A percentile compares a stretch with the other conserved stretches of the same genome.
phyloP scores from a whole-genome alignment of 768 basidiomycete genomes.

The Boletus patriciae region DNA sequence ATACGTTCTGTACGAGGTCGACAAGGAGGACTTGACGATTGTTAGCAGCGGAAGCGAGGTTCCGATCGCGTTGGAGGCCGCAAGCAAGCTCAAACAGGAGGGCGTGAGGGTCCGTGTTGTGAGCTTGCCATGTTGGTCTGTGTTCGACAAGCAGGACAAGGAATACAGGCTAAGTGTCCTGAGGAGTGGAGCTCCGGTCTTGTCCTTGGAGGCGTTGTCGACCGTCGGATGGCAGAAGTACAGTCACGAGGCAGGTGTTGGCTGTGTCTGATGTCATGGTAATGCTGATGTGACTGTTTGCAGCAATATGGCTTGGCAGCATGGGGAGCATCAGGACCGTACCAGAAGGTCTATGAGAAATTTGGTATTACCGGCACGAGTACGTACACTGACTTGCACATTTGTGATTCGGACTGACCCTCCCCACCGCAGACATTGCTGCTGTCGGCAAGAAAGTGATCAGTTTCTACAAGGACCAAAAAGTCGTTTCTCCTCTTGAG shows the following conservation, averaged over 20 bases:
- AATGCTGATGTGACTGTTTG: not conserved
- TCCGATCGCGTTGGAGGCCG: slow-evolving; percentile 82
- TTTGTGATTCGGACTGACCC: slow-evolving; percentile 8
- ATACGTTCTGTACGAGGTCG: slow-evolving; percentile 83
- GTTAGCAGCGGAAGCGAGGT: slow-evolving; percentile 92
- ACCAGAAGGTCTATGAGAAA: slow-evolving; percentile 88
- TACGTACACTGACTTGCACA: slow-evolving; percentile 36
- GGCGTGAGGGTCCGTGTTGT: slow-evolving; percentile 83
- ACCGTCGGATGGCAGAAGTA: slow-evolving; percentile 88
- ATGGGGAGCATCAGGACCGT: slow-evolving; percentile 91
- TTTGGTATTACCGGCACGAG: slow-evolving; percentile 79
- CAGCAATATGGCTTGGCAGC: slow-evolving; percentile 69
- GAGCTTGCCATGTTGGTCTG: slow-evolving; percentile 86
- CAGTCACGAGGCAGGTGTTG: slow-evolving; percentile 67
- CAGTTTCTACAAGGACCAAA: slow-evolving; percentile 77
- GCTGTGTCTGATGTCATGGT: not conserved
- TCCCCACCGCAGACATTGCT: slow-evolving; percentile 60
- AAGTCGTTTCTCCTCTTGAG: slow-evolving; percentile 70
- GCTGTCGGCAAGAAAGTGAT: slow-evolving; percentile 82
- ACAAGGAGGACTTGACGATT: slow-evolving; percentile 80
- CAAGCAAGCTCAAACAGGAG: slow-evolving; percentile 69
- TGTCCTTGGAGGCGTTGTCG: slow-evolving; percentile 83
- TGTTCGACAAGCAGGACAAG: slow-evolving; percentile 78
- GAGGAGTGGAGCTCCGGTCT: slow-evolving; percentile 84
- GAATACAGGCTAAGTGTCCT: slow-evolving; percentile 83